Conservation (phyloP, 805 yeast species). For the Ogataea trehalophila region DNA sequence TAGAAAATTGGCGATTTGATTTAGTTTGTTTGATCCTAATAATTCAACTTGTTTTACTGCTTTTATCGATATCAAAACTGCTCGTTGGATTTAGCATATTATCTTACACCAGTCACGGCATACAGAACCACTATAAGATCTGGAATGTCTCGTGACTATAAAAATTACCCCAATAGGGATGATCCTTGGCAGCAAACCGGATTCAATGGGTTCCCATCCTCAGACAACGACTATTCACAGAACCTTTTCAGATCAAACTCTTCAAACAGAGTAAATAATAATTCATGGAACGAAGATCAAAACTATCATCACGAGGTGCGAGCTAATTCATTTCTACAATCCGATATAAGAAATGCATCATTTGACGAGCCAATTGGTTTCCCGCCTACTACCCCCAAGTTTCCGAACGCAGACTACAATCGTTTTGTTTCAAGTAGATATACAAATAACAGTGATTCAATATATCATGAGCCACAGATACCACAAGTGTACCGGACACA, state of each 20-base stretch:
- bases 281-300: not conserved
- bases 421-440: not conserved
- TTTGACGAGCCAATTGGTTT: conserved; percentile 12
- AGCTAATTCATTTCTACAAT: not conserved
- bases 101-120: too few species aligned
- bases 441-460: not conserved
- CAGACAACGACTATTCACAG: not conserved
- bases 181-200: not conserved
- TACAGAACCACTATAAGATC: too few species aligned
- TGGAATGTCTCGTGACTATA: too few species aligned
- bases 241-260: conserved; percentile 5
- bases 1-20: too few species aligned
- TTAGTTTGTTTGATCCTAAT: too few species aligned
- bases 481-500: conserved; percentile 3
- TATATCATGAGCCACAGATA: not conserved
- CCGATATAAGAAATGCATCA: conserved; percentile 2
- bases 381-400: conserved; percentile 1
- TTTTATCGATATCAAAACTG: too few species aligned
- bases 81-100: too few species aligned
- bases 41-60: too few species aligned
- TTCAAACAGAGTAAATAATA: too few species aligned
- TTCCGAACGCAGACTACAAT: too few species aligned
- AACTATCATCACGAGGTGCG: not conserved
- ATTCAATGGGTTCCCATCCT: not conserved
- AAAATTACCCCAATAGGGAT: not conserved